Conservation (phyloP, 768 basidiomycete genomes). For the Phlebiopsis gigantea region DNA sequence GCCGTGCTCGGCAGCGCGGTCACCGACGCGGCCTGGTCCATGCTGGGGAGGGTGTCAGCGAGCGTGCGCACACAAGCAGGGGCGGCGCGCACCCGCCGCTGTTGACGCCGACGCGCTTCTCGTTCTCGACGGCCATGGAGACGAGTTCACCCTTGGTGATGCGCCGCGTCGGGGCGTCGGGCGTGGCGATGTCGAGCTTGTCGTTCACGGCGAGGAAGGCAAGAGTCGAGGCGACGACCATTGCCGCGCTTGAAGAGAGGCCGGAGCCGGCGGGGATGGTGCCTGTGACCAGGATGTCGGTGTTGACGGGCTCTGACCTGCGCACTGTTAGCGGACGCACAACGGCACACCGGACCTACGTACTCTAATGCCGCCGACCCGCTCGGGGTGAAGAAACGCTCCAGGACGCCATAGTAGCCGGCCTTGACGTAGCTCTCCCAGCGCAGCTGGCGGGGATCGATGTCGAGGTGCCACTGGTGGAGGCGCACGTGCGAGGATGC, state of each 20-base stretch:
- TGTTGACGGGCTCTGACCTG: slow-evolving; percentile 31
- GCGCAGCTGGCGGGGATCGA: slow-evolving; percentile 59
- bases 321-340: neutral
- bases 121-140: slow-evolving; percentile 76
- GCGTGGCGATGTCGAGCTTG: slow-evolving; percentile 32
- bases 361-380: neutral
- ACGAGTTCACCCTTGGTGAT: slow-evolving; percentile 71
- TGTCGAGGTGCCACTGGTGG: slow-evolving; percentile 63
- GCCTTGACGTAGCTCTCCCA: slow-evolving; percentile 92
- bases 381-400: slow-evolving; percentile 9
- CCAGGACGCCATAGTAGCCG: slow-evolving; percentile 63
- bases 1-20: slow-evolving; percentile 68
- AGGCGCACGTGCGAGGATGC: neutral
- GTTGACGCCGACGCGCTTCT: slow-evolving; percentile 80
- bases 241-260: slow-evolving; percentile 82
- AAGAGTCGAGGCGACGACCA: slow-evolving; percentile 84
- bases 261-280: slow-evolving; percentile 85
- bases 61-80: neutral
- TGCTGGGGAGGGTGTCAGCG: slow-evolving; percentile 35
- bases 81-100: slow-evolving; percentile 60
- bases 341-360: neutral
- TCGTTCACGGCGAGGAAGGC: slow-evolving; percentile 76
- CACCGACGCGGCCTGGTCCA: slow-evolving; percentile 91
- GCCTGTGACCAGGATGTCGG: slow-evolving; percentile 72
- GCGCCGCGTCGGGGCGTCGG: neutral